phyloP scores from a whole-genome alignment of 495 filamentous ascomycete genomes.

The Cercophora scortea region DNA sequence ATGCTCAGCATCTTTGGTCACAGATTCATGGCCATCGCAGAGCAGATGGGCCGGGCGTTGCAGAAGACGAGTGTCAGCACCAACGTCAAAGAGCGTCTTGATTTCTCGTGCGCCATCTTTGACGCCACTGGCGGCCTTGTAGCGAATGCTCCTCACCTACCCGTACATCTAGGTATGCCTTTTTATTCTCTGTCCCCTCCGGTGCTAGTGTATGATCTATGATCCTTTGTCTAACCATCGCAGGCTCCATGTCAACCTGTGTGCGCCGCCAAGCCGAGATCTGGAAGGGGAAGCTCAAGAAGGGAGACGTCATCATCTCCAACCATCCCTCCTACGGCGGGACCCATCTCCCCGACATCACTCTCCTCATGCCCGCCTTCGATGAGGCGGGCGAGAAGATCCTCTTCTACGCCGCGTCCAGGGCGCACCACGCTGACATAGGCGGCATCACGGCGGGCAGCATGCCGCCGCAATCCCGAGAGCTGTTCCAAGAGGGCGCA shows the following conservation, averaged over 20 bases:
- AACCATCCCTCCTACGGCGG: constrained; percentile 96
- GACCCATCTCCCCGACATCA: constrained; percentile 78
- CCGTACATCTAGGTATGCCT: constrained; percentile 67
- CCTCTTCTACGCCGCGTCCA: constrained; percentile 92
- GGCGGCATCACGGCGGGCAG: constrained; percentile 92
- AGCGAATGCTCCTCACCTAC: constrained; percentile 90
- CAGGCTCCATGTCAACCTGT: constrained; percentile 78
- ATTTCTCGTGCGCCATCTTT: constrained; percentile 95
- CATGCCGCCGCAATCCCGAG: constrained; percentile 92
- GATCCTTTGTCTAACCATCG: background rate
- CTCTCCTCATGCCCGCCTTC: constrained; percentile 90
- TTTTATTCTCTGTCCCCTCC: background rate
- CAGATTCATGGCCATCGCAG: constrained; percentile 97
- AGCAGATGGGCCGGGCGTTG: constrained; percentile 92
- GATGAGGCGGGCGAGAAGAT: constrained; percentile 67
- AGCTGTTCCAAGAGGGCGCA: constrained; percentile 91
- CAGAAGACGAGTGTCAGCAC: constrained; percentile 97
- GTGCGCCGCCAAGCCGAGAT: constrained; percentile 88
- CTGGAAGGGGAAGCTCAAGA: constrained; percentile 82
- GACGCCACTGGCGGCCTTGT: constrained; percentile 86
- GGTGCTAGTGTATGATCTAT: background rate
- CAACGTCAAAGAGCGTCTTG: constrained; percentile 94
- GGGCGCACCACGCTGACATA: constrained; percentile 95
- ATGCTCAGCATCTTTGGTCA: constrained; percentile 94
- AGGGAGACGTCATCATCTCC: constrained; percentile 88